phyloP scores from a whole-genome alignment of 228 moss, liverwort and hornwort genomes.

The Sphagnum fallax region DNA sequence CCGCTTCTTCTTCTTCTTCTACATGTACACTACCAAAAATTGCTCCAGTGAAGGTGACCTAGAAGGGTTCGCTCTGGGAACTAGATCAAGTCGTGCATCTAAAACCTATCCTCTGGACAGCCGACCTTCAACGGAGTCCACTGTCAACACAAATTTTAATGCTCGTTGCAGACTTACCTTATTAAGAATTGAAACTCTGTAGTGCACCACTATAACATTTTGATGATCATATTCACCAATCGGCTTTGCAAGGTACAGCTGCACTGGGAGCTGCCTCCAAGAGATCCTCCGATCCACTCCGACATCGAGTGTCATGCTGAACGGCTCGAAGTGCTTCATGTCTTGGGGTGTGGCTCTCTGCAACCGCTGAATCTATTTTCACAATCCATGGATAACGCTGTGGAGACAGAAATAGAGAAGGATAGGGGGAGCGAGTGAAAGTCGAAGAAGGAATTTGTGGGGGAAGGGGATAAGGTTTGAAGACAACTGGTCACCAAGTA shows the following conservation, averaged over 20 bases:
- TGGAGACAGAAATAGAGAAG: too few relatives aligned
- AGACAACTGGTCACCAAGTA: too few relatives aligned
- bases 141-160: constrained; percentile 4
- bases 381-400: too few relatives aligned
- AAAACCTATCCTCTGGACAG: constrained; percentile 45
- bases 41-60: constrained; percentile 23
- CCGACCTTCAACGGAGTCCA: constrained; percentile 6
- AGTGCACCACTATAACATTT: neutral
- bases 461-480: too few relatives aligned
- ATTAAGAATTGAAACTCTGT: constrained; percentile 13
- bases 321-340: too few relatives aligned
- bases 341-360: too few relatives aligned
- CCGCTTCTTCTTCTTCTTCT: neutral
- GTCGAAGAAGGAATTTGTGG: too few relatives aligned
- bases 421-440: too few relatives aligned
- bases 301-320: too few relatives aligned
- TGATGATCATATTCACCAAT: neutral
- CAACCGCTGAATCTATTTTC: too few relatives aligned
- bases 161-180: constrained; percentile 1
- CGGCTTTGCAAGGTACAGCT: neutral
- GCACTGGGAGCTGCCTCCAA: neutral
- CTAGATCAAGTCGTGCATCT: constrained; percentile 12
- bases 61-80: neutral
- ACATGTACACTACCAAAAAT: constrained; percentile 24
- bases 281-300: neutral